Base-by-base conservation (phyloP, 345 rosid species). In the Gossypium herbaceum region DNA sequence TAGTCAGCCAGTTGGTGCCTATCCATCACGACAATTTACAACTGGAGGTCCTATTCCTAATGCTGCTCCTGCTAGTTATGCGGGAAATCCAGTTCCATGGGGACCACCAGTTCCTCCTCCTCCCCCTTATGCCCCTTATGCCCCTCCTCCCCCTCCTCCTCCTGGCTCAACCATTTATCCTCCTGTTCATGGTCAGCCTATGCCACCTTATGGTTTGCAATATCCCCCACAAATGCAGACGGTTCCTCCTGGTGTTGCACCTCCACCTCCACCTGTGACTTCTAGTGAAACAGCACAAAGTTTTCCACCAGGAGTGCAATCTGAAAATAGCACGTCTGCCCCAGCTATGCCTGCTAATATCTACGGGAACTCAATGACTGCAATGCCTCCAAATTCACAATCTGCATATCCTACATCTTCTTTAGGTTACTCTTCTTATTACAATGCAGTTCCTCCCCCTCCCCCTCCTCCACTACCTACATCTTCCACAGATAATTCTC, bases 301-400 rank as follows among this genome's bases (percentile, higher is more conserved):
- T 82, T 90, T 84, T 76, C 98, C 99, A 54, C 98, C 97, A 9
- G 99, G 98, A 66, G 94, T 90, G 74, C 94, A 86, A 64, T 82
- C 97, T 73, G 97, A 91, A 48, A 86, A 74, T 74, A 80, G 82
- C 81, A 73, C 85, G 61, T 84, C 92, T 73, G 80, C 85, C 64
- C 85, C 90, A 50, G 80, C 90, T 43, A 77, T 75, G 22, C 75
- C 92, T 61, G 79, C 93, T 54, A 86, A 83, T 80, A 79, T 75
- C 63, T 88, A 88, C 75, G 91, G 83, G 57, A 86, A 80, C 81
- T 76, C 86, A 48, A 77, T 78, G 55, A 71, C 84, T 60, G 74
- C 85, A 63, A 82, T 91, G 83, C 88, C 81, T 0, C 68, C 87
- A 15, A 75, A 69, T 75, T 84, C 84, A 44, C 97, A 80, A 71